These are phyloP conservation scores for Erysimum pusillum DNA, from an alignment of 441 rosid species.

Conservation along the genomic window DNA sequence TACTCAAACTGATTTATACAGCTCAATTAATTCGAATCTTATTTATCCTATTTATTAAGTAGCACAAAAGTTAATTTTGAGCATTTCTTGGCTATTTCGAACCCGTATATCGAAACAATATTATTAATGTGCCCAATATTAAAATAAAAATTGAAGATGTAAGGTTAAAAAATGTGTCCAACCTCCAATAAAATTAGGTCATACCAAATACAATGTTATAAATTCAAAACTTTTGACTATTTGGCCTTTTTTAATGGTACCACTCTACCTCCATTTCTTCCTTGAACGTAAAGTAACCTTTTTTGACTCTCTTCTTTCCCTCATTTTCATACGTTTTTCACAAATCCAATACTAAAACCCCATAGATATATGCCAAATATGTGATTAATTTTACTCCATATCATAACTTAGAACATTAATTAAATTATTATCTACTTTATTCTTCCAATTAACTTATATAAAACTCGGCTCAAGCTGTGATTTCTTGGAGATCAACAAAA, in stretches of 20 bases:
- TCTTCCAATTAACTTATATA: conserved; percentile 25
- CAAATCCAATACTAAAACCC: conserved; percentile 19
- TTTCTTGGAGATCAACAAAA: conserved; percentile 21
- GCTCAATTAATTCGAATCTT: conserved; percentile 15
- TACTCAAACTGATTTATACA: conserved; percentile 32
- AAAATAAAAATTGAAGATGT: not conserved
- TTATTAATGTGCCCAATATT: not conserved
- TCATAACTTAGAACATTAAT: conserved; percentile 1
- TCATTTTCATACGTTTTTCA: conserved; percentile 35
- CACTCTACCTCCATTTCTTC: conserved; percentile 44
- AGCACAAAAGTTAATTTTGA: not conserved
- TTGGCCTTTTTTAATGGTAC: conserved; percentile 49
- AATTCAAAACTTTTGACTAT: conserved; percentile 61
- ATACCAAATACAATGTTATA: conserved; percentile 42
- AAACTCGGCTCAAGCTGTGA: conserved; percentile 30
- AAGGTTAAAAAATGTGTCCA: conserved; percentile 26
- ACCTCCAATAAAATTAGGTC: conserved; percentile 35
- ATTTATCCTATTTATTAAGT: conserved; percentile 22
- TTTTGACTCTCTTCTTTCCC: conserved; percentile 36
- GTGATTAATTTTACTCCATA: conserved; percentile 19
- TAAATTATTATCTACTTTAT: conserved; percentile 8
- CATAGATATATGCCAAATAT: conserved; percentile 28
- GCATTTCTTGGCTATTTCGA: conserved; percentile 16
- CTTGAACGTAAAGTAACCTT: conserved; percentile 81
- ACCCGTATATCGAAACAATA: conserved; percentile 12